These are phyloP conservation scores for Speleostelium caveatum DNA, from an alignment of 78 protist genomes.

Conservation along the genomic window DNA sequence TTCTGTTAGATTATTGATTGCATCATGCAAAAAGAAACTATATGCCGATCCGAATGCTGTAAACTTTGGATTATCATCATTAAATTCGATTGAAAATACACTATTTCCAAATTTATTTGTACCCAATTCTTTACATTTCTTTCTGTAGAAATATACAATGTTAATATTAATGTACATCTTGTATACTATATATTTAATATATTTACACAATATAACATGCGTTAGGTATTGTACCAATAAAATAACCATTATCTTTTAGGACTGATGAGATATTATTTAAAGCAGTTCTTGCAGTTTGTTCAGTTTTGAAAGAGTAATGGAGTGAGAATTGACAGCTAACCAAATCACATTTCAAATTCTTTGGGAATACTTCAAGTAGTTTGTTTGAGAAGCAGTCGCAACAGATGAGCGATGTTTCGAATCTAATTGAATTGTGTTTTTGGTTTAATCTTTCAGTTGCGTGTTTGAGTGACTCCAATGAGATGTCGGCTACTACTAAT, in stretches of 20 bases:
- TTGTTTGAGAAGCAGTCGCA: conserved; percentile 64
- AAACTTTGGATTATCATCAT: conserved; percentile 6
- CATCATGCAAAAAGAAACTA: conserved; percentile 66
- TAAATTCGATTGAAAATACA: conserved; percentile 40
- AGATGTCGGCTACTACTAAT: conserved; percentile 74
- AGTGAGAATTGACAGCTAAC: conserved; percentile 91
- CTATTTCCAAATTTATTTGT: conserved; percentile 61
- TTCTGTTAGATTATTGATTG: conserved; percentile 60
- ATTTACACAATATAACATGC: conserved; percentile 75
- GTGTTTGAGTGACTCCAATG: conserved; percentile 59
- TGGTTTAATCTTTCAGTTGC: conserved; percentile 65
- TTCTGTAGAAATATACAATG: conserved; percentile 3
- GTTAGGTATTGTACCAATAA: conserved; percentile 76
- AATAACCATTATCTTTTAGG: conserved; percentile 71
- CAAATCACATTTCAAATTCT: conserved; percentile 51
- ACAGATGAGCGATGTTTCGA: conserved; percentile 25
- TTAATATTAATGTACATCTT: not conserved
- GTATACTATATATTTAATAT: not conserved
- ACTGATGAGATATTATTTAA: conserved; percentile 79
- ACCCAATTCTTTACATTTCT: conserved; percentile 34
- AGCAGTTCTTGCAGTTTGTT: conserved; percentile 64
- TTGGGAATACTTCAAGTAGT: conserved; percentile 29
- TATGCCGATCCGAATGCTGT: conserved; percentile 77
- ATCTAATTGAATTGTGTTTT: not conserved
- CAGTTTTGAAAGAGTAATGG: conserved; percentile 85